Evolutionary conservation across 2,329 filamentous ascomycete species (phyloP), one percentile per base, ranked within the genome.

Genomic region (Claviceps spartinae): DNA sequence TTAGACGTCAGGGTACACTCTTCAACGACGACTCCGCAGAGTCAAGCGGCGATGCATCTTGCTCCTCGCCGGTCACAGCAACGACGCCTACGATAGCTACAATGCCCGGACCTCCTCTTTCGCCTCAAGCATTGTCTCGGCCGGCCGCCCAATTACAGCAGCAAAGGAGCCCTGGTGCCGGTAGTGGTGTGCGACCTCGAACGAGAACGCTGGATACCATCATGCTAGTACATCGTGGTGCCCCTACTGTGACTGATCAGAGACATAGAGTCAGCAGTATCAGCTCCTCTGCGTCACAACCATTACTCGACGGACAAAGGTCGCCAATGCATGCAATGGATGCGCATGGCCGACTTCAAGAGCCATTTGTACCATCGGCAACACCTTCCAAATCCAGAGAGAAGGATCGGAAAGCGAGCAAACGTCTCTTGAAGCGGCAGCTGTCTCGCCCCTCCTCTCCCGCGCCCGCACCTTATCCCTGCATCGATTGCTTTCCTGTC

Each of bases 231-330:
- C 71, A 76, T 47, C 63, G 65, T 49, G 64, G 63, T 18, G 62
- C 68, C 13, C 61, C 67, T 38, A 62, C 67, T n/a, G 58, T 65
- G 4, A 54, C 63, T 38, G 77, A 80, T 54, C 74, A 69, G 58
- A 77, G 84, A 49, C 78, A 82, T 59, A 76, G 84, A 49, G 78
- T 88, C 44, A 82, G 84, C 48, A 88, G 85, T 30, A 79, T 88
- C 59, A 82, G 84, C 58, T 83, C 82, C 38, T 74, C 80, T 7
- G 62, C 73, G 4, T 77, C 80, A 4, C 72, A 78, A 47, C 71
- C 73, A 48, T 72, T 75, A 48, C 67, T 73, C 53, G 75, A 78
- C 22, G 75, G 78, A 42, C 67, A 71, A 52, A 72, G 69, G 51
- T 57, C 67, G 20, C 62, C 69, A 22, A 62, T 67, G 24, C 65